Evolutionary conservation across 208 protist genomes (phyloP).

Genomic region (Trichomonas tenax): DNA sequence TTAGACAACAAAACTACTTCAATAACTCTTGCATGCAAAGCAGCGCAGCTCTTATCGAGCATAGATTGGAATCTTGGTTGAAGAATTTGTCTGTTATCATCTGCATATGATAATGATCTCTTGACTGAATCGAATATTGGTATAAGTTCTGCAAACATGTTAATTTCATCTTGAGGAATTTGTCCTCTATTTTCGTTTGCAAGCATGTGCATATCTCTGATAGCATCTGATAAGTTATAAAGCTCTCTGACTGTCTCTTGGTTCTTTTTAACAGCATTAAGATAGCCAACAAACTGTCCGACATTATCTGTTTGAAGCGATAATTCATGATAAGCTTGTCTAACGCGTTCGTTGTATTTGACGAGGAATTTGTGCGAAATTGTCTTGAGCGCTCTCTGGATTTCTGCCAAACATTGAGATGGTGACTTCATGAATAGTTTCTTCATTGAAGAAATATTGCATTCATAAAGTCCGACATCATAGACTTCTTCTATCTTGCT

Average conservation of each 20-base stretch:
- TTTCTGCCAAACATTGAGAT: background rate
- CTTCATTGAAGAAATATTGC: background rate
- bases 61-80: background rate
- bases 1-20: background rate
- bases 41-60: background rate
- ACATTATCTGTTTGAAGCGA: background rate
- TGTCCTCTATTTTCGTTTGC: background rate
- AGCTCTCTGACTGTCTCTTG: background rate
- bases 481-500: background rate
- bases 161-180: background rate
- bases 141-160: background rate
- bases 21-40: background rate
- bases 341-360: background rate
- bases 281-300: background rate
- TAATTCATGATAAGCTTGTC: background rate
- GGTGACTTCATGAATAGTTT: background rate
- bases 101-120: background rate
- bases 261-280: background rate
- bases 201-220: background rate
- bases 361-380: background rate
- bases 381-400: background rate
- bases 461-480: background rate
- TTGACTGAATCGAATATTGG: background rate
- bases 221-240: background rate
- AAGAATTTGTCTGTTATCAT: background rate